Conservation (phyloP, 768 basidiomycete species). For the Lenzites betulinus region DNA sequence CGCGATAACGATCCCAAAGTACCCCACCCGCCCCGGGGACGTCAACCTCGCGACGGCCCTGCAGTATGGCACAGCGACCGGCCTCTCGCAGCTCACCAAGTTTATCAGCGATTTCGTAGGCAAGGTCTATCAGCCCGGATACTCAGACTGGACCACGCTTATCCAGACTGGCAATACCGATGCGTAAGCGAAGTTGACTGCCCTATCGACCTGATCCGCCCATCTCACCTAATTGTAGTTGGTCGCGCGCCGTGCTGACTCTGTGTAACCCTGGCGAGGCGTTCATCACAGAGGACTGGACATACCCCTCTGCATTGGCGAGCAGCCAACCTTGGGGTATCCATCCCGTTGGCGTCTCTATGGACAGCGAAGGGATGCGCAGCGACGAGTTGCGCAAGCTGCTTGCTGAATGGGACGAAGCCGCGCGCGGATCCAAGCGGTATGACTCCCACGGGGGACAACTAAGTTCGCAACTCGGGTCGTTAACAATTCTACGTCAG, state of each 20-base stretch:
- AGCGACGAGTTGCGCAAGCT: conserved; percentile 58
- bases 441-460: conserved; percentile 30
- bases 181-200: conserved; percentile 40
- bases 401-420: conserved; percentile 67
- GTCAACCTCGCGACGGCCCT: conserved; percentile 65
- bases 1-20: conserved; percentile 63
- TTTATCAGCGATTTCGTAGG: conserved; percentile 60
- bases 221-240: conserved; percentile 32
- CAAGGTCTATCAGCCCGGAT: conserved; percentile 59
- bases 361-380: conserved; percentile 76
- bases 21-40: conserved; percentile 44
- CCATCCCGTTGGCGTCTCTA: conserved; percentile 54
- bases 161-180: conserved; percentile 73
- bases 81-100: conserved; percentile 55
- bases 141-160: conserved; percentile 58
- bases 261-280: conserved; percentile 69
- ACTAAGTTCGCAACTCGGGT: not conserved
- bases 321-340: conserved; percentile 42
- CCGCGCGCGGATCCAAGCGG: conserved; percentile 56
- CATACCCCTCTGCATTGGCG: conserved; percentile 63
- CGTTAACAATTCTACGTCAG: conserved; percentile 36
- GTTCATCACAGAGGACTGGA: conserved; percentile 67
- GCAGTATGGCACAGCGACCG: conserved; percentile 63
- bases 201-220: not conserved
- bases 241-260: conserved; percentile 58